phyloP scores from a whole-genome alignment of 1,139 yeast species.

The Yamadazyma atmosphaerica region DNA sequence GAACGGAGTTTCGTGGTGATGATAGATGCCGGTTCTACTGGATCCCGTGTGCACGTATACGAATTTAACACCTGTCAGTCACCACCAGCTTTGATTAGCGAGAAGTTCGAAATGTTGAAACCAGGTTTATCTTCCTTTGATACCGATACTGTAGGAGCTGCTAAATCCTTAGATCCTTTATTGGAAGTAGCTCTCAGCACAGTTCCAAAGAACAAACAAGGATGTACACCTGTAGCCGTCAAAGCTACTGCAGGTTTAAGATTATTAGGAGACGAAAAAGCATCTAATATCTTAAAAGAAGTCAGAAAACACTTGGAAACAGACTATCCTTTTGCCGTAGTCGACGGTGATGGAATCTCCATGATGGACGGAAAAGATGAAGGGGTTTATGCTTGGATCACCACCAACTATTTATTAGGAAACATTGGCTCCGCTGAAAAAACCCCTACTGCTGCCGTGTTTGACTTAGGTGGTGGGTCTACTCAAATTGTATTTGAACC shows the following conservation, averaged over 20 bases:
- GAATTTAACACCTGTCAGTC: constrained; percentile 81
- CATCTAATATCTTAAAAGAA: constrained; percentile 67
- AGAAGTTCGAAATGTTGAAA: constrained; percentile 82
- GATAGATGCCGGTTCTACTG: constrained; percentile 98
- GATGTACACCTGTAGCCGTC: constrained; percentile 90
- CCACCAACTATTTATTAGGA: constrained; percentile 88
- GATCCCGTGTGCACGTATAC: constrained; percentile 93
- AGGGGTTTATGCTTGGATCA: constrained; percentile 99
- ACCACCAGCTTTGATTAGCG: constrained; percentile 78
- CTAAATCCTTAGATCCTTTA: constrained; percentile 79
- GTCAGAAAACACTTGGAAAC: constrained; percentile 73
- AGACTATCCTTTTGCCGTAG: constrained; percentile 89
- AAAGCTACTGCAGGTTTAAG: constrained; percentile 98
- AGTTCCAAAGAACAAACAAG: constrained; percentile 71
- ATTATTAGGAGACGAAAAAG: constrained; percentile 73
- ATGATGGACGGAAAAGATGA: constrained; percentile 97
- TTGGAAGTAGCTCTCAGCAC: constrained; percentile 68
- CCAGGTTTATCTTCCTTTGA: constrained; percentile 92
- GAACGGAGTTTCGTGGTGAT: constrained; percentile 62
- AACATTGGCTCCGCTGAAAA: constrained; percentile 79
- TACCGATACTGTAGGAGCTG: constrained; percentile 81
- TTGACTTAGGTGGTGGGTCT: constrained; percentile 98
- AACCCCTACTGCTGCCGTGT: constrained; percentile 89
- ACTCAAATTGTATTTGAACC: constrained; percentile 99
- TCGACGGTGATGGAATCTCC: constrained; percentile 77